Conservation (phyloP, 1,139 yeast genomes). For the Candida frijolesensis region DNA sequence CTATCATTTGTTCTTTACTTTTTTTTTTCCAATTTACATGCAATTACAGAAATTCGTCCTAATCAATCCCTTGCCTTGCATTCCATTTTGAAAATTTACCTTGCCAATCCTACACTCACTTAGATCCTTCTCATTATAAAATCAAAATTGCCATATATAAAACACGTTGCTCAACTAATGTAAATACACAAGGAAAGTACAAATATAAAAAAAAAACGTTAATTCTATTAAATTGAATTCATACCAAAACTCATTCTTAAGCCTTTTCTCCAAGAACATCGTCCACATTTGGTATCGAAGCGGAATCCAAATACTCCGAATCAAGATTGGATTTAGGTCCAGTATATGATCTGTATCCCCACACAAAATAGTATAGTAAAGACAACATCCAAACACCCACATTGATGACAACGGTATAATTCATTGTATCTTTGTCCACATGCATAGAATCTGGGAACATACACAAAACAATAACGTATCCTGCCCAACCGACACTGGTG, state of each 20-base stretch:
- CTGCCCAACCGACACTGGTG: slow-evolving; percentile 27
- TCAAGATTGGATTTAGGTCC: slow-evolving; percentile 40
- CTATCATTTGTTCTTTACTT: no score
- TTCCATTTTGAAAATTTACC: no score
- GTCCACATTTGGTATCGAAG: slow-evolving; percentile 1
- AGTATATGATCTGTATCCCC: slow-evolving; percentile 32
- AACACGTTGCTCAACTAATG: no score
- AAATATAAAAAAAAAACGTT: no score
- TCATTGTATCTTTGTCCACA: slow-evolving; percentile 35
- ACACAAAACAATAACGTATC: slow-evolving; percentile 36
- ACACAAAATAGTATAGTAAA: slow-evolving; percentile 28
- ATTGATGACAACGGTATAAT: slow-evolving; percentile 38
- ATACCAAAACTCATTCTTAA: not conserved
- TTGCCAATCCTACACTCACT: no score
- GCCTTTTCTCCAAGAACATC: slow-evolving; percentile 4
- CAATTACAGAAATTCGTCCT: no score
- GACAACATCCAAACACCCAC: slow-evolving; percentile 39
- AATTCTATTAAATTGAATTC: no score
- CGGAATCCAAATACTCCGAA: slow-evolving; percentile 8
- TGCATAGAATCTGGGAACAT: slow-evolving; percentile 39
- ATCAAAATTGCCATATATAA: no score
- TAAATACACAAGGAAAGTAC: no score
- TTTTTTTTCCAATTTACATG: no score
- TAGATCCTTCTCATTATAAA: no score
- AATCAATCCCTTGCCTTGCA: no score